Conservation (phyloP, 202 grass and related monocot species). For the Saccharum hybrid region DNA sequence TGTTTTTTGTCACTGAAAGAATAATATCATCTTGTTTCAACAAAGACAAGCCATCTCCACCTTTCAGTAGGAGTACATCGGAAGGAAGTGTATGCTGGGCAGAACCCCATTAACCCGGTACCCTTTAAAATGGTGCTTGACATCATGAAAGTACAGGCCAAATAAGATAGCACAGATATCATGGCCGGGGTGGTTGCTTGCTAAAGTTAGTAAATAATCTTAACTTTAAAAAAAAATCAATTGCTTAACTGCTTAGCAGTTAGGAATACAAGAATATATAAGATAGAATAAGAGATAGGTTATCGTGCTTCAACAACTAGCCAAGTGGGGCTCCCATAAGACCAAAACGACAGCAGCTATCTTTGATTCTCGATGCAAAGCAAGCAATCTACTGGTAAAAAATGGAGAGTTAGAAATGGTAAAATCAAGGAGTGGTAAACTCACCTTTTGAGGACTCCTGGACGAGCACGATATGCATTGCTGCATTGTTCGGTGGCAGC, state of each 20-base stretch:
- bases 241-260: conserved; percentile 5
- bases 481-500: conserved; percentile 79
- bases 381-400: not conserved
- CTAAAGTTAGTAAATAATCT: not conserved
- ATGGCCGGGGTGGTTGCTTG: not conserved
- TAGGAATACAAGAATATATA: not conserved
- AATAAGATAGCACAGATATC: not conserved
- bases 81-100: not conserved
- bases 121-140: conserved; percentile 3
- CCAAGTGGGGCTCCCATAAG: not conserved
- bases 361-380: not conserved
- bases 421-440: conserved; percentile 11
- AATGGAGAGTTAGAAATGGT: not conserved
- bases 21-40: not conserved
- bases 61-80: not conserved
- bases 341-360: conserved; percentile 13
- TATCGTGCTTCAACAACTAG: not conserved
- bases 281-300: conserved; percentile 3
- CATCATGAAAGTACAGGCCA: conserved; percentile 5
- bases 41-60: not conserved
- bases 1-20: conserved; percentile 5
- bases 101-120: not conserved
- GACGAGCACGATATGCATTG: conserved; percentile 76
- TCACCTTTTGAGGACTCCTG: conserved; percentile 73
- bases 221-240: not conserved